Evolutionary conservation across 495 filamentous ascomycete species (phyloP), one percentile per base, ranked within the genome.

Genomic region (Penicillium bialowiezense): DNA sequence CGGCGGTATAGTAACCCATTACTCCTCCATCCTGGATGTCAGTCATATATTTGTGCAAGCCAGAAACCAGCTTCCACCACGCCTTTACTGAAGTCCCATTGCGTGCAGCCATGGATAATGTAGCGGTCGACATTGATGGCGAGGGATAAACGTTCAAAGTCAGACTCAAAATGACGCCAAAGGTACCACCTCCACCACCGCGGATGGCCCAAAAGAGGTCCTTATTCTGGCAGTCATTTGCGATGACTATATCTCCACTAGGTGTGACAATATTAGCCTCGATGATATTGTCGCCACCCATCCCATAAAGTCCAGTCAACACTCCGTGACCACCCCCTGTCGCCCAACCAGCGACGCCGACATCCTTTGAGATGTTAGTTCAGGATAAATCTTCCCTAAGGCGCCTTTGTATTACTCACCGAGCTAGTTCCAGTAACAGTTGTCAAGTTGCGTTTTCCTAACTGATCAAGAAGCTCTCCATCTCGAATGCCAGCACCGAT

Each of bases 171-270:
- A 42, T 19, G 4, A 42, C 26, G 2, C 40, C 40, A 4, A 68
- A 76, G 7, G 37, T 40, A 8, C 74, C 69, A 4, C 74, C 77
- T 13, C 78, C 77, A 2, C 77, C 78, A 13, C 78, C 77, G 10
- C 78, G 65, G 26, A 79, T 58, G 3, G 75, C 78, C 63, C 71
- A 76, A 32, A 59, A 80, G 12, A 79, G 60, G 44, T 78, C 72
- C 7, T 46, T 32, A 31, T 78, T 64, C 17, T 65, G 52, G 9
- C 50, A 49, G 15, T 52, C 52, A 29, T 62, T 69, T 2, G 70
- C 69, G 8, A 61, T 72, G 18, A 69, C 17, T 5, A 34, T 42
- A 32, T 64, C 63, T 45, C 58, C 65, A 35, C 50, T 40, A 19
- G 65, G 49, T 5, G 49, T 56, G 20, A 69, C 65, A 15, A 68